Evolutionary conservation across 2,329 filamentous ascomycete species (phyloP), one percentile per base, ranked within the genome.

Genomic region (Diaporthe caulivora): DNA sequence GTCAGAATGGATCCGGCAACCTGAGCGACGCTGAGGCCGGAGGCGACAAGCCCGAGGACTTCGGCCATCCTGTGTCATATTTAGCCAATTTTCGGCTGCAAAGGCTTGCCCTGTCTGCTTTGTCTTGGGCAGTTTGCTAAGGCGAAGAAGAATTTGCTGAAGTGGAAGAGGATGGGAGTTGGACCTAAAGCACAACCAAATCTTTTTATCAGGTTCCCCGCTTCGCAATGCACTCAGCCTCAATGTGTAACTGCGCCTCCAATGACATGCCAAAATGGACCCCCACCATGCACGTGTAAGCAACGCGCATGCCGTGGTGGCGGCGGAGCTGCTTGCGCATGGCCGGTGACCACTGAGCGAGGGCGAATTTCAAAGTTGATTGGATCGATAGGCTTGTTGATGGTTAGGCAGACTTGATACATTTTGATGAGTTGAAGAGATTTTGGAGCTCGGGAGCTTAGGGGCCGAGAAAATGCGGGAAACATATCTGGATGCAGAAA

Each of bases 31-130:
- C 58, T 62, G 17, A 62, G 17, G 40, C 58, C 58, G 24, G 58
- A 62, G 10, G 58, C 58, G 24, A 62, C 24, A 7, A 62, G 24
- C 7, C 58, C 58, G 0, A 62, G 2, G 8, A 47, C 24, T 62
- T 62, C 58, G 2, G 58, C 40, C 58, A 62, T 62, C 9, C n/a
- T n/a, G n/a, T n/a, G n/a, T n/a, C n/a, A n/a, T n/a, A n/a, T n/a
- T 15, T 47, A 7, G 31, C 1, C 8, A 10, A 3, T 1, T 5
- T 10, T 18, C 18, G 8, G 9, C 31, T 15, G 29, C 9, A 34
- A 9, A 26, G 10, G 18, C n/a, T n/a, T n/a, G 3, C 2, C 3
- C 1, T n/a, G 2, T n/a, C 31, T n/a, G 1, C 1, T 34, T 13
- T 34, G 8, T 7, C 18, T n/a, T n/a, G n/a, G n/a, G 2, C 17